phyloP scores from a whole-genome alignment of 1,139 yeast species.

The Hemisphaericaspora lyxosophila region DNA sequence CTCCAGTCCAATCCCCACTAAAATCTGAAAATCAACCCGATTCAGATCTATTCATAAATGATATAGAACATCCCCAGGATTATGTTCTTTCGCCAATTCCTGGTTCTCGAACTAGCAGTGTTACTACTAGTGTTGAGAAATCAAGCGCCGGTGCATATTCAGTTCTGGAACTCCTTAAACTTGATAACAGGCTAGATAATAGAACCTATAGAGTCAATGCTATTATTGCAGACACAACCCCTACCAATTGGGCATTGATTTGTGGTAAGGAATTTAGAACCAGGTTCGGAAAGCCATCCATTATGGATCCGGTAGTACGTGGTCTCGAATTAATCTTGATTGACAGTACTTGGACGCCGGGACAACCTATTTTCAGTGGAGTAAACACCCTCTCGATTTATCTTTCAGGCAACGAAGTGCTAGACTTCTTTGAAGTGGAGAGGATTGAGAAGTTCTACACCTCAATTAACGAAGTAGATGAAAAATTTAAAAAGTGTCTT shows the following conservation, averaged over 20 bases:
- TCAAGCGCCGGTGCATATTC: background rate
- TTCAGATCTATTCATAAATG: background rate
- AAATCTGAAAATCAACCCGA: background rate
- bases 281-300: background rate
- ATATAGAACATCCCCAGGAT: slow-evolving; percentile 2
- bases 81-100: slow-evolving; percentile 4
- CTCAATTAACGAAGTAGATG: background rate
- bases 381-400: slow-evolving; percentile 5
- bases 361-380: background rate
- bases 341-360: background rate
- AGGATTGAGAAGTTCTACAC: slow-evolving; percentile 6
- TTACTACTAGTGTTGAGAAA: background rate
- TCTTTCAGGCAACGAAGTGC: slow-evolving; percentile 1
- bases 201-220: slow-evolving; percentile 4
- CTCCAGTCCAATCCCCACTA: background rate
- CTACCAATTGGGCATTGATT: slow-evolving; percentile 8
- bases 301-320: slow-evolving; percentile 5
- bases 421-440: slow-evolving; percentile 3
- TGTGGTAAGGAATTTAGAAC: slow-evolving; percentile 7
- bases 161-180: slow-evolving; percentile 1
- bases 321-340: slow-evolving; percentile 6
- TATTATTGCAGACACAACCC: slow-evolving; percentile 7
- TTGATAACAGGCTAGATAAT: slow-evolving; percentile 5
- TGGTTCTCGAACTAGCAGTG: background rate
- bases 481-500: slow-evolving; percentile 2